Percentiles rank a stretch among this genome's conserved stretches.
These are phyloP conservation scores for Phytophthora meadii DNA, from an alignment of 352 stramenopile species.

Conservation along the genomic window DNA sequence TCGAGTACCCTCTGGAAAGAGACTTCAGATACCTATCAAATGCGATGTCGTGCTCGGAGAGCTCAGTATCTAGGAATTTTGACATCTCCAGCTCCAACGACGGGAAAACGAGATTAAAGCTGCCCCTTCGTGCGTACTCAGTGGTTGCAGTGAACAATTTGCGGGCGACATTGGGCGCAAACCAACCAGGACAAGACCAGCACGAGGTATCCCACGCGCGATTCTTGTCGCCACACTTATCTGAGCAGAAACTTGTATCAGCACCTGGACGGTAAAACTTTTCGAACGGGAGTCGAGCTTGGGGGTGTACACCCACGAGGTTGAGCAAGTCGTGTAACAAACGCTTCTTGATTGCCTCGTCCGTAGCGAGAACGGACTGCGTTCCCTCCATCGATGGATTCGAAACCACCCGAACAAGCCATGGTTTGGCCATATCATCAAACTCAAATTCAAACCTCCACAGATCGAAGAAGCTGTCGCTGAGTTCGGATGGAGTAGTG, in stretches of 20 bases:
- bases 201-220: slow-evolving; percentile 72
- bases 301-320: slow-evolving; percentile 73
- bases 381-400: slow-evolving; percentile 67
- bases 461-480: slow-evolving; percentile 93
- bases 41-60: slow-evolving; percentile 70
- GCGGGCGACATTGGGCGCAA: slow-evolving; percentile 61
- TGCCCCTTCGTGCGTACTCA: slow-evolving; percentile 75
- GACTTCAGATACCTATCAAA: slow-evolving; percentile 83
- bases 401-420: slow-evolving; percentile 90
- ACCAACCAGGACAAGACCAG: slow-evolving; percentile 82
- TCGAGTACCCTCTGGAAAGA: slow-evolving; percentile 57
- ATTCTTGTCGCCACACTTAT: slow-evolving; percentile 70
- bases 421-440: slow-evolving; percentile 94
- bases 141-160: slow-evolving; percentile 59
- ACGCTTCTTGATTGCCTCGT: slow-evolving; percentile 72
- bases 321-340: slow-evolving; percentile 74
- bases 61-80: slow-evolving; percentile 59
- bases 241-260: slow-evolving; percentile 55
- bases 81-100: slow-evolving; percentile 64
- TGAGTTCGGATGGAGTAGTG: slow-evolving; percentile 42
- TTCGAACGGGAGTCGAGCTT: slow-evolving; percentile 63
- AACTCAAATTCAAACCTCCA: slow-evolving; percentile 97
- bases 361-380: slow-evolving; percentile 62
- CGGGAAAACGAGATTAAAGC: slow-evolving; percentile 76
- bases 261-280: slow-evolving; percentile 57